Evolutionary conservation across 164 flowering plant species (phyloP).

Genomic region (Stephania yunnanensis): DNA sequence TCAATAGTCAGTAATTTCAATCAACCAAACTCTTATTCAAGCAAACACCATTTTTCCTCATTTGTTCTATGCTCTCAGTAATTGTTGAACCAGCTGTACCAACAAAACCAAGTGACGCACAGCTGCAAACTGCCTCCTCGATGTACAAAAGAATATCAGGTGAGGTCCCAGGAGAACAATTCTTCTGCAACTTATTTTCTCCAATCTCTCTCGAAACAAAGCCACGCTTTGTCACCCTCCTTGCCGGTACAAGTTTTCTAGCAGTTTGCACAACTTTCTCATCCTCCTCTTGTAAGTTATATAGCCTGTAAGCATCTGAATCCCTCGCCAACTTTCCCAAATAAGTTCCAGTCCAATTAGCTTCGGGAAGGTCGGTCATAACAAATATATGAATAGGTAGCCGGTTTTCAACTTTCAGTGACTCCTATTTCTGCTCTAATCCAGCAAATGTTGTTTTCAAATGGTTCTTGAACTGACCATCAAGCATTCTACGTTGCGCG

Average conservation of each 20-base stretch:
- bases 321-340: constrained; percentile 68
- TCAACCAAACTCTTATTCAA: constrained; percentile 9
- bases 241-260: constrained; percentile 35
- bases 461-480: constrained; percentile 98
- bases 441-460: constrained; percentile 61
- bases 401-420: constrained; percentile 31
- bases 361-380: constrained; percentile 92
- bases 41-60: constrained; percentile 56
- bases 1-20: constrained; percentile 1
- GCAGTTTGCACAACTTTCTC: constrained; percentile 50
- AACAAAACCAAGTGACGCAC: constrained; percentile 90
- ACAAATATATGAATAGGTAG: constrained; percentile 61
- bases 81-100: constrained; percentile 96
- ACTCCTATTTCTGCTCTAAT: constrained; percentile 49
- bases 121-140: constrained; percentile 80
- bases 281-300: constrained; percentile 45
- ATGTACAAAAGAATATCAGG: constrained; percentile 69
- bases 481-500: constrained; percentile 87
- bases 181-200: constrained; percentile 13
- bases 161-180: constrained; percentile 26
- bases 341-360: constrained; percentile 74
- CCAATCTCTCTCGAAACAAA: constrained; percentile 17
- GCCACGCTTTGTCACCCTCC: constrained; percentile 33
- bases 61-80: constrained; percentile 70
- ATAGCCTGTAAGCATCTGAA: constrained; percentile 39